Evolutionary conservation across 2,329 filamentous ascomycete genomes (phyloP).

Genomic region (Rutstroemia sp.): DNA sequence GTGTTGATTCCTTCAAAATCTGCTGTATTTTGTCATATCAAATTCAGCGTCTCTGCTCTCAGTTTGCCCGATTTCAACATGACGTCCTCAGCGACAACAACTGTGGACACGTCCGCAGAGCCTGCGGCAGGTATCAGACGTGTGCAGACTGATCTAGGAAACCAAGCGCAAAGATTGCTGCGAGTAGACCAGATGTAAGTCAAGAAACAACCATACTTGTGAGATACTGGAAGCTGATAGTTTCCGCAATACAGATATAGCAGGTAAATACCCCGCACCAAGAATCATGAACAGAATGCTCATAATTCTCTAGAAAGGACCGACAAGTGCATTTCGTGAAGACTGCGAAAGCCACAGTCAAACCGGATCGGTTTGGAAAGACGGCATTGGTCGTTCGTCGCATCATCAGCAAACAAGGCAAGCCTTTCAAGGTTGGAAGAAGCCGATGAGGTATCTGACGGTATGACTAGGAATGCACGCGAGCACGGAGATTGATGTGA

Average conservation of each 20-base stretch:
- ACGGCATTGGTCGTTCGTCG: constrained; percentile 3
- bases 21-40: too few relatives aligned
- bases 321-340: constrained; percentile 1
- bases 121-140: neutral
- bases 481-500: neutral
- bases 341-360: neutral
- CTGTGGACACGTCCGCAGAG: neutral
- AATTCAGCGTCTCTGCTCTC: too few relatives aligned
- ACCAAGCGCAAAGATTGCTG: neutral
- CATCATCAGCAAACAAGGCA: constrained; percentile 2
- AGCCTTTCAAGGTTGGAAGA: neutral
- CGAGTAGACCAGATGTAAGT: constrained; percentile 5
- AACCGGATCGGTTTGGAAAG: constrained; percentile 3
- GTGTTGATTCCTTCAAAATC: too few relatives aligned
- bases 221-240: neutral
- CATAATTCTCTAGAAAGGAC: neutral
- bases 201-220: neutral
- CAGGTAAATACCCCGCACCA: neutral
- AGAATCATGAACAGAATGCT: neutral
- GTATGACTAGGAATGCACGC: neutral
- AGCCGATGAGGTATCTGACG: neutral
- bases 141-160: neutral
- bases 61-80: neutral
- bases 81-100: neutral
- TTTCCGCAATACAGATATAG: neutral